Base-by-base conservation (phyloP, 257 asterid species). In the Datura wrightii region DNA sequence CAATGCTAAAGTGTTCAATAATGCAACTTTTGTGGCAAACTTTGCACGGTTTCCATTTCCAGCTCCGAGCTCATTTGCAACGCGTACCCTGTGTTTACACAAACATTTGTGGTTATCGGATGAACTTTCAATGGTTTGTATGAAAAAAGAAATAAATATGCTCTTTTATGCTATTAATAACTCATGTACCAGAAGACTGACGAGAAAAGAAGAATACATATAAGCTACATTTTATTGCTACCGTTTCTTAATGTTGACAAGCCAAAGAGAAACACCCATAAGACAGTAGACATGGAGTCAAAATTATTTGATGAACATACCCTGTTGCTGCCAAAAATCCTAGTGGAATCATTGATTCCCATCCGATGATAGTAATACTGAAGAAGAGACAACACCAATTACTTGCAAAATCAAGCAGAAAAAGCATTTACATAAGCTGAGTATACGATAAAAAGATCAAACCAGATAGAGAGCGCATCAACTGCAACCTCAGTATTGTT, bases 281-380 rank as follows among this genome's bases (percentile, higher is more conserved):
- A 15, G 50, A 72, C 41, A 46, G 15, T 46, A 46, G 58, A 72
- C n/a, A 46, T 6, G 10, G 39, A 72, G 10, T 46, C 58, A 5
- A 36, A 66, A 72, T 13, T 44, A 72, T 46, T 72, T 72, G 80
- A 19, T 48, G 9, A 80, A 18, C 90, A 41, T 89, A 92, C 94
- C 95, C 95, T 19, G 94, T 91, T 84, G 95, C 95, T 53, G 95
- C 95, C 63, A 89, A 92, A 86, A 92, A 86, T 41, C 95, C 95
- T 76, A 92, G 85, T 10, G 91, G 94, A 79, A 92, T 91, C 94
- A 91, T 92, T 83, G 94, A 91, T 74, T 91, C 93, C 95, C 94
- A 92, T 10, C 90, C 94, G 19, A 85, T 87, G 86, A 92, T 86
- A 58, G 91, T 89, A 58, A 91, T 83, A 86, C 95, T 92, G 92